A percentile compares a stretch with the other conserved stretches of the same genome.
Evolutionary conservation across 768 basidiomycete species (phyloP).

Genomic region (Leccinum ochraceum): DNA sequence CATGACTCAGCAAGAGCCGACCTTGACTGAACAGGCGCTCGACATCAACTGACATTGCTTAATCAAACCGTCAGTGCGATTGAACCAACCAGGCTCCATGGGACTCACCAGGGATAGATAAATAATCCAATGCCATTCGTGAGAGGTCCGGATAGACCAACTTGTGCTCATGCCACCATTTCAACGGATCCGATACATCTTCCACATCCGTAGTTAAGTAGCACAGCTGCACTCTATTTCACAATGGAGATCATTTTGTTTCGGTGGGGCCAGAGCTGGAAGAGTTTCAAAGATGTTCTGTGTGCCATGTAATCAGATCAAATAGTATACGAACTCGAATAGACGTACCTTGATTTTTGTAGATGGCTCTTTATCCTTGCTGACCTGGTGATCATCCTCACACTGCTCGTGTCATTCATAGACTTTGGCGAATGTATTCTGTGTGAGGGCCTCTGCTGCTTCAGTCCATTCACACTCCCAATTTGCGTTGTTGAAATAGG

Average conservation of each 20-base stretch:
- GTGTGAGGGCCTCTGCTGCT: no score
- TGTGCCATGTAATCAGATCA: no score
- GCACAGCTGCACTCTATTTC: neutral
- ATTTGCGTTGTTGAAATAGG: no score
- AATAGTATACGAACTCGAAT: no score
- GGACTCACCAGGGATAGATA: neutral
- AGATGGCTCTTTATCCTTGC: no score
- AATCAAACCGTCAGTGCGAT: neutral
- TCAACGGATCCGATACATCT: neutral
- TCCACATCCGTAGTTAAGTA: neutral
- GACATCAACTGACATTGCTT: neutral
- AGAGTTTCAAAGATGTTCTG: no score
- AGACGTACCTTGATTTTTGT: no score
- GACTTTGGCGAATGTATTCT: no score
- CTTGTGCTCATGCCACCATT: neutral
- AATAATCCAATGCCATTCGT: neutral
- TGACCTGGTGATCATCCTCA: no score
- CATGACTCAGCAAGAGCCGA: neutral
- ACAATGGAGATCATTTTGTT: neutral
- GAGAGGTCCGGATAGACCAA: neutral
- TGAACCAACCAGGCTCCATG: neutral
- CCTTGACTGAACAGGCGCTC: neutral
- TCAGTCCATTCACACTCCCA: no score
- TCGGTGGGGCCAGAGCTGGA: neutral
- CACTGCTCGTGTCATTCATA: no score